Evolutionary conservation across 352 stramenopile genomes (phyloP).

Genomic region (Globisporangium irregulare): DNA sequence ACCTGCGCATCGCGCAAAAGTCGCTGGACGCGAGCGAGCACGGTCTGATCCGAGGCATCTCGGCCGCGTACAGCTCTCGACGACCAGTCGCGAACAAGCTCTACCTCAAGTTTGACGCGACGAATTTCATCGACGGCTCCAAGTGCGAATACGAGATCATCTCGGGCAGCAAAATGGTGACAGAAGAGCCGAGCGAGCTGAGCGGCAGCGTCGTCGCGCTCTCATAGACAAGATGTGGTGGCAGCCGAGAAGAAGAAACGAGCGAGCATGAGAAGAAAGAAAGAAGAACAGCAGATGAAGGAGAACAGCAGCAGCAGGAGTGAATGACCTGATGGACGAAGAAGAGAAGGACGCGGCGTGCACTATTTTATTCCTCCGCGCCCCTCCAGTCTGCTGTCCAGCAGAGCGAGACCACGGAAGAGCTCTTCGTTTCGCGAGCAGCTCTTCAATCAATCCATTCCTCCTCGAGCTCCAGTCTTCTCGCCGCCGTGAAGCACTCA

Average conservation of each 20-base stretch:
- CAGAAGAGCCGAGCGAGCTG: slow-evolving; percentile 2
- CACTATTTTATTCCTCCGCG: slow-evolving; percentile 12
- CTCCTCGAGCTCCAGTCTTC: slow-evolving; percentile 4
- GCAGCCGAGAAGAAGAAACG: background rate
- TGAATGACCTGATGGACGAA: background rate
- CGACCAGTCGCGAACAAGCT: slow-evolving; percentile 57
- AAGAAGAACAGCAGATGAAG: background rate
- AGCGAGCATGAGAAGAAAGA: background rate
- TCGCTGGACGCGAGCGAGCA: slow-evolving; percentile 47
- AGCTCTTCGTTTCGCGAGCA: background rate
- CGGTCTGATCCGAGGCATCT: slow-evolving; percentile 65
- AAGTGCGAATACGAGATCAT: slow-evolving; percentile 71
- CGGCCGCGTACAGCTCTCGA: slow-evolving; percentile 50
- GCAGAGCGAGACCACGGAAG: background rate
- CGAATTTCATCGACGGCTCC: slow-evolving; percentile 71
- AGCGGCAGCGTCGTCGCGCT: slow-evolving; percentile 7
- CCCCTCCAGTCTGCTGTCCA: background rate
- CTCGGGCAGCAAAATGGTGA: slow-evolving; percentile 56
- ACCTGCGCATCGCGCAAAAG: slow-evolving; percentile 67
- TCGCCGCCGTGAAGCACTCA: slow-evolving; percentile 14
- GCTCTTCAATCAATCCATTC: background rate
- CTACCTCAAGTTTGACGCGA: slow-evolving; percentile 78
- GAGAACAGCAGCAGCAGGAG: background rate
- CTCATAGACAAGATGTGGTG: background rate
- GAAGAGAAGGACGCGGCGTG: background rate